Percentiles rank a stretch among this genome's conserved stretches.
phyloP scores from a whole-genome alignment of 2,329 filamentous ascomycete species.

The Spiromastix sp. region DNA sequence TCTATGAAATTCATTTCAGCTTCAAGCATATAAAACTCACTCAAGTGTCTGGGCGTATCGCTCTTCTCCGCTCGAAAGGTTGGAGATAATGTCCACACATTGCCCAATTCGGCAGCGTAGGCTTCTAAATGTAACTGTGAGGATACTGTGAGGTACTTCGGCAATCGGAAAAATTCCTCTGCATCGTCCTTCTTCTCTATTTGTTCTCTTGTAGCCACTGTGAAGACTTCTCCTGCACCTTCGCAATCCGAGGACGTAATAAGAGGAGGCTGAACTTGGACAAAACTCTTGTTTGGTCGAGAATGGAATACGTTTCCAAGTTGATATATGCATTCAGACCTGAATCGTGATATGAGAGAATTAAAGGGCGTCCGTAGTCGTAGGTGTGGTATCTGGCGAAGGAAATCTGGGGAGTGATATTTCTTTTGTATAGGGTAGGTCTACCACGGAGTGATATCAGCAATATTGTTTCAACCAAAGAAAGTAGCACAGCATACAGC shows the following conservation, averaged over 20 bases:
- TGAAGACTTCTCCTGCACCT: conserved; percentile 89
- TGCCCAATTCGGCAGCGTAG: conserved; percentile 73
- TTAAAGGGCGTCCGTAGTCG: conserved; percentile 73
- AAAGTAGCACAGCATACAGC: background rate
- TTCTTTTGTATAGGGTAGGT: conserved; percentile 94
- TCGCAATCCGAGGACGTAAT: conserved; percentile 97
- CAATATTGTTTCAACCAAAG: background rate
- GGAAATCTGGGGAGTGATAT: conserved; percentile 79
- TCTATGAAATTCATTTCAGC: conserved; percentile 75
- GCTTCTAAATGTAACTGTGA: conserved; percentile 91
- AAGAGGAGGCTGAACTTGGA: conserved; percentile 77
- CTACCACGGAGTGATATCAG: conserved; percentile 36
- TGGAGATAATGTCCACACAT: conserved; percentile 88
- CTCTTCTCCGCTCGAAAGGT: conserved; percentile 90
- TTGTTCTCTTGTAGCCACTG: conserved; percentile 43
- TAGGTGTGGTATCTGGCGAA: conserved; percentile 80
- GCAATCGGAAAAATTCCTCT: conserved; percentile 64
- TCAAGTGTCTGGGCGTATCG: conserved; percentile 85
- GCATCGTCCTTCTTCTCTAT: conserved; percentile 23
- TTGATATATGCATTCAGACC: conserved; percentile 67
- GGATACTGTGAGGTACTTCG: conserved; percentile 95
- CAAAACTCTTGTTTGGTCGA: conserved; percentile 47
- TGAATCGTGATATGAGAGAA: conserved; percentile 66
- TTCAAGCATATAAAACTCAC: conserved; percentile 98
- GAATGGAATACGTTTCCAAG: conserved; percentile 64